Conservation (phyloP, 495 filamentous ascomycete genomes). For the Tuber borchii region DNA sequence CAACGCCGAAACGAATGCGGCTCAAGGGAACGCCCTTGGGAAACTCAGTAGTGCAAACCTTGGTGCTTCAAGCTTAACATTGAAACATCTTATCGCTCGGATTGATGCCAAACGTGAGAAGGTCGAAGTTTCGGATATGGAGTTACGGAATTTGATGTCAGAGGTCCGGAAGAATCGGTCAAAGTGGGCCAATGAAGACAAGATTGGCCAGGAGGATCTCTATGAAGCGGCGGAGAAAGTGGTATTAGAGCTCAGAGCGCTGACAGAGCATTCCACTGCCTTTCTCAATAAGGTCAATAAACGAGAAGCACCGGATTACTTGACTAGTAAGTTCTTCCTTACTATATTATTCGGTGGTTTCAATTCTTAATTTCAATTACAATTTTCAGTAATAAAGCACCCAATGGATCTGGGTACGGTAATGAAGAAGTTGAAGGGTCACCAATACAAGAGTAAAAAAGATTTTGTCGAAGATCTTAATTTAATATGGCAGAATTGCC, state of each 20-base stretch:
- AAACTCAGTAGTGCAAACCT: constrained; percentile 88
- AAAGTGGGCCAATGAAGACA: constrained; percentile 98
- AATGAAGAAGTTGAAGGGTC: constrained; percentile 90
- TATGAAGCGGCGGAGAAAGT: constrained; percentile 97
- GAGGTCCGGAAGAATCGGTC: constrained; percentile 95
- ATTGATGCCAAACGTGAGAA: constrained; percentile 86
- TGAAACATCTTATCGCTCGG: constrained; percentile 91
- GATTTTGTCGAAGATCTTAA: constrained; percentile 92
- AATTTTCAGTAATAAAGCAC: constrained; percentile 72
- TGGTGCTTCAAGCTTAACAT: constrained; percentile 89
- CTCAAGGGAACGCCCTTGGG: constrained; percentile 54
- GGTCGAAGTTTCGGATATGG: constrained; percentile 84
- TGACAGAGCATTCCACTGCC: constrained; percentile 89
- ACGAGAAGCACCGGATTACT: constrained; percentile 92
- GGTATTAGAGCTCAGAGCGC: constrained; percentile 87
- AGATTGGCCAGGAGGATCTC: constrained; percentile 92
- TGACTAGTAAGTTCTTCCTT: constrained; percentile 57
- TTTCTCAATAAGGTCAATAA: constrained; percentile 93
- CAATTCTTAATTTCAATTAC: constrained; percentile 11
- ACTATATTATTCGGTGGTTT: constrained; percentile 11
- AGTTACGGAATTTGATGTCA: constrained; percentile 84
- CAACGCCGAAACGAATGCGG: constrained; percentile 64
- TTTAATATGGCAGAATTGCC: constrained; percentile 92
- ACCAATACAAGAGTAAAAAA: constrained; percentile 84
- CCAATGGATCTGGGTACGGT: constrained; percentile 98